Base-by-base conservation (phyloP, 306 rosid genomes). In the Arachis hypogaea region DNA sequence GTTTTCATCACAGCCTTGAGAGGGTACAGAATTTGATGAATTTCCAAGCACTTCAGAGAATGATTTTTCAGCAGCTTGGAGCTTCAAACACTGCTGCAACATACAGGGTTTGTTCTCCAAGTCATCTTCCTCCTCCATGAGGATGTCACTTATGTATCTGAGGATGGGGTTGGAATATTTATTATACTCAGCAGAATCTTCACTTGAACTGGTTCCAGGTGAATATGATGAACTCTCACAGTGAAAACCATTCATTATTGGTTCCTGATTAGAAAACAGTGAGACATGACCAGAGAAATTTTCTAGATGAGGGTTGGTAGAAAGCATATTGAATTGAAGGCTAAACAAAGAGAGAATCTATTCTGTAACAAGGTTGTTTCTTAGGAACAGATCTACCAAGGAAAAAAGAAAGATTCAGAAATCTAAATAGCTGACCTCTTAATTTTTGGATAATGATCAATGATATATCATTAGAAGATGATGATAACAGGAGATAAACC, bases 11-110 rank as follows among this genome's bases (percentile, higher is more conserved):
- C n/a, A 22, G 1, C 11, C 44, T 45, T 77, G 80, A 69, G 46
- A 10, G 29, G 29, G 43, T 33, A 84, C 36, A 41, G 90, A 71
- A 59, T 86, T 85, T 58, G 82, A 68, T 3, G 69, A 66, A 65
- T 84, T 79, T 5, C 80, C 87, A 43, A 93, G 86, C 56, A 56
- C 94, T 45, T 93, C 97, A 54, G 85, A 83, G 61, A 93, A 86
- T 2, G 97, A 93, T 50, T 89, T 91, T 73, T 93, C 98, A 42
- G 97, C 88, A 33, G 96, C 86, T 46, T 84, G 97, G 78, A 93
- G 98, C 18, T 83, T 85, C 74, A 91, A 78, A 59, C 92, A 86
- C 30, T 89, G 86, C 68, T 86, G 88, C 82, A 93, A 65, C 96
- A 91, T 91, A 71, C 96, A 91, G 58, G 98, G 97, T 72, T 82